Base-by-base conservation (phyloP, 1,139 yeast genomes). In the Taiozyma sp. region DNA sequence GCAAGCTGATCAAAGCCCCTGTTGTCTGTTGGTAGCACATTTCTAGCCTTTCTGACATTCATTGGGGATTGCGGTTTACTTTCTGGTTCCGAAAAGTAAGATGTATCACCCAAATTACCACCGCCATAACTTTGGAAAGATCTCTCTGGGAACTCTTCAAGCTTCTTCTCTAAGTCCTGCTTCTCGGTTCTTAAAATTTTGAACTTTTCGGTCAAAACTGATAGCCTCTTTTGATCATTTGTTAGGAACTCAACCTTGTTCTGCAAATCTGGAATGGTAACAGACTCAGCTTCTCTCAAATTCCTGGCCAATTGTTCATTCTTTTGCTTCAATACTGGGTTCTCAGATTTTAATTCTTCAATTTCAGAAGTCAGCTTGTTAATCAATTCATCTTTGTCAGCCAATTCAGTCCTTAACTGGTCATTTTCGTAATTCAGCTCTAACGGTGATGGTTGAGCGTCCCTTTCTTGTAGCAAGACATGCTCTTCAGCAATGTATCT, bases 401-500 rank as follows among this genome's bases (percentile, higher is more conserved):
- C 65, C 49, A 81, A 63, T 58, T 75, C 76, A 50, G 73, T 66
- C 61, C 77, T 73, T 49, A 82, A 62, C 50, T 78, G 80, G 10
- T 81, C 75, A 57, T 83, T 81, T 53, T 81, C 83, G 58, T 80
- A 78, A 48, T 79, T 77, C 54, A 84, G 64, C 50, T 83, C 83
- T 36, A 82, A 70, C 1, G 82, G 71, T 48, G 82, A 78, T 30
- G 88, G 72, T 12, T 70, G 66, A 47, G 72, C 73, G 4, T 84
- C 84, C 55, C 77, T 74, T 58, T 83, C 87, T 56, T 74, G 65
- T 39, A 82, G 65, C 47, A 83, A 64, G 0, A 82, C 81, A 60
- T 83, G 87, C 55, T 85, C 91, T 63, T 87, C 93, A 43, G 89
- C 83, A 19, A 84, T 78, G 56, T 78, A 83, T 49, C 93, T 68